A percentile compares a stretch with the other conserved stretches of the same genome.
Evolutionary conservation across 495 filamentous ascomycete genomes (phyloP).

Genomic region (Daldinia decipiens): DNA sequence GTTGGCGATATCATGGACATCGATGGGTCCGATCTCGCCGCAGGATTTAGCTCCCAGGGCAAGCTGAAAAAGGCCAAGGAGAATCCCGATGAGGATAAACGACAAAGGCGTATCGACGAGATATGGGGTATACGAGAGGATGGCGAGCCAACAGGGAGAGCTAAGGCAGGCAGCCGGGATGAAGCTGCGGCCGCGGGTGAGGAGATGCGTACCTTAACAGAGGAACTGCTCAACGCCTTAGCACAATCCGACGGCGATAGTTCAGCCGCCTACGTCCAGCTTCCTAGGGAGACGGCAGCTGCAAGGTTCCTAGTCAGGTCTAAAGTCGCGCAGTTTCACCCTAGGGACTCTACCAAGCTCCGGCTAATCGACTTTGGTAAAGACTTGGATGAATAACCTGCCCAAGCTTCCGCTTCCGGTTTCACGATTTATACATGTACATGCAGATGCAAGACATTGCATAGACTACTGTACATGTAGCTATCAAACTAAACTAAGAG

Average conservation of each 20-base stretch:
- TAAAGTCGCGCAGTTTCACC: constrained; percentile 87
- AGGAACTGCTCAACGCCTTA: constrained; percentile 68
- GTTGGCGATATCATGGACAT: constrained; percentile 78
- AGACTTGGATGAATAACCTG: constrained; percentile 70
- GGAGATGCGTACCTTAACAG: constrained; percentile 74
- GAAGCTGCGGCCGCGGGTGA: constrained; percentile 72
- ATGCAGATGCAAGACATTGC: not conserved
- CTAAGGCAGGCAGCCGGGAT: constrained; percentile 50
- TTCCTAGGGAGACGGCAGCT: constrained; percentile 80
- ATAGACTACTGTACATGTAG: not conserved
- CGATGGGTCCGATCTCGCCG: constrained; percentile 64
- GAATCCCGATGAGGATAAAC: constrained; percentile 56
- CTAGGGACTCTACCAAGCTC: constrained; percentile 78
- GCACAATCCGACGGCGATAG: constrained; percentile 68
- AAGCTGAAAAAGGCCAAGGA: constrained; percentile 71
- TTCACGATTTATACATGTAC: constrained; percentile 10
- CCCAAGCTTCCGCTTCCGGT: not conserved
- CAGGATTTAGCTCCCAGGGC: constrained; percentile 77
- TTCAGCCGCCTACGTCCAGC: constrained; percentile 70
- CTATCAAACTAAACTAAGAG: not conserved
- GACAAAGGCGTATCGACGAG: constrained; percentile 78
- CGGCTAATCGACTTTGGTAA: constrained; percentile 87
- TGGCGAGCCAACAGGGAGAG: constrained; percentile 42
- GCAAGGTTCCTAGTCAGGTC: constrained; percentile 84
- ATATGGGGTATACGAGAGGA: constrained; percentile 66